A percentile compares a stretch with the other conserved stretches of the same genome.
Conservation (phyloP, 2,329 filamentous ascomycete species). For the Fusarium annulatum region DNA sequence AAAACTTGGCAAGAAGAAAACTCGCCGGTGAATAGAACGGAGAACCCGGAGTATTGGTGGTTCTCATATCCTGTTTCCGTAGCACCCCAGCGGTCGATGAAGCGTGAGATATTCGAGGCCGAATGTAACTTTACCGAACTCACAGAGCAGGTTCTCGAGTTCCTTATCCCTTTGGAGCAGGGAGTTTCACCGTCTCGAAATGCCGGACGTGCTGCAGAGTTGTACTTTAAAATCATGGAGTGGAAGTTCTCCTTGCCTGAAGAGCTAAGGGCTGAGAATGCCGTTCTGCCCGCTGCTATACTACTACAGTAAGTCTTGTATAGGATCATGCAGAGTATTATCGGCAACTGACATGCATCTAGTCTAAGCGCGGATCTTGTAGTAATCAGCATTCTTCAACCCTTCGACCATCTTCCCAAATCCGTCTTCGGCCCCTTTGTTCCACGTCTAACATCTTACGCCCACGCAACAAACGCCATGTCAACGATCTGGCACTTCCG, state of each 20-base stretch:
- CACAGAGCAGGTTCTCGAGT: slow-evolving; percentile 21
- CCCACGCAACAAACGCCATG: slow-evolving; percentile 30
- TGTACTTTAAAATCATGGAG: slow-evolving; percentile 16
- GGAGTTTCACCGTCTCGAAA: not conserved
- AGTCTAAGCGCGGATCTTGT: slow-evolving; percentile 22
- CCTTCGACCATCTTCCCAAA: slow-evolving; percentile 20
- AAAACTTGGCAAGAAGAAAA: slow-evolving; percentile 22
- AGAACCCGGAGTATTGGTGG: slow-evolving; percentile 31
- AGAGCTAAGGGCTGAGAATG: slow-evolving; percentile 20
- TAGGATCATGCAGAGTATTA: accelerated
- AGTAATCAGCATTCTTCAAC: slow-evolving; percentile 19
- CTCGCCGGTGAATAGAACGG: slow-evolving; percentile 2
- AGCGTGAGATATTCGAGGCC: slow-evolving; percentile 27
- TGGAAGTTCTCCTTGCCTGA: slow-evolving; percentile 30
- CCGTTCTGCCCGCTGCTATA: slow-evolving; percentile 12
- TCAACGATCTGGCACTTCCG: slow-evolving; percentile 34
- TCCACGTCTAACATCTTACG: slow-evolving; percentile 12
- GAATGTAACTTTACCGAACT: slow-evolving; percentile 27
- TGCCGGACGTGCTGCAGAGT: not conserved
- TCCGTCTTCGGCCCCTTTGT: slow-evolving; percentile 22
- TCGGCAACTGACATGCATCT: not conserved
- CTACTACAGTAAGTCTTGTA: slow-evolving; percentile 15
- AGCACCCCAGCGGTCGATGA: slow-evolving; percentile 5
- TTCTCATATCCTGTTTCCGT: slow-evolving; percentile 22
- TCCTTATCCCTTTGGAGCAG: slow-evolving; percentile 18